A percentile compares a stretch with the other conserved stretches of the same genome.
Conservation (phyloP, 768 basidiomycete species). For the Bullera alba region DNA sequence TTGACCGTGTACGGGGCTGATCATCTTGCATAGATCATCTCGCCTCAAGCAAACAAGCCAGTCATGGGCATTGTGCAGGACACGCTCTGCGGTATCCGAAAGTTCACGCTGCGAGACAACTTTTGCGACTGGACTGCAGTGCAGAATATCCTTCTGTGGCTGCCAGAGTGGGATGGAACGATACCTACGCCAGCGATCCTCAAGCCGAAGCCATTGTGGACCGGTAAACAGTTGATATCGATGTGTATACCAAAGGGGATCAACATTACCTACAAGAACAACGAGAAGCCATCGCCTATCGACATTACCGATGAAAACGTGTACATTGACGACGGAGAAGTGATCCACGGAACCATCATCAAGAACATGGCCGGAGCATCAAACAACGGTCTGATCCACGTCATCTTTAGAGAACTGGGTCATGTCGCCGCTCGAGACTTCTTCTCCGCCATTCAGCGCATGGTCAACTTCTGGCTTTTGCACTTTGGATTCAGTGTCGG, state of each 20-base stretch:
- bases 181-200: slow-evolving; percentile 89
- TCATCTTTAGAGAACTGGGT: slow-evolving; percentile 96
- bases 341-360: slow-evolving; percentile 89
- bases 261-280: slow-evolving; percentile 54
- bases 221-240: slow-evolving; percentile 91
- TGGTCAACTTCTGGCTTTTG: slow-evolving; percentile 98
- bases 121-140: slow-evolving; percentile 94
- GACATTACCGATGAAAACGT: slow-evolving; percentile 90
- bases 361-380: slow-evolving; percentile 96
- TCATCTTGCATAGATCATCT: slow-evolving; percentile 67
- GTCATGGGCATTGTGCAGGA: slow-evolving; percentile 99
- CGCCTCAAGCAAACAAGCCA: slow-evolving; percentile 98
- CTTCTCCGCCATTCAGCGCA: slow-evolving; percentile 87
- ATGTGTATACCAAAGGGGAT: slow-evolving; percentile 90
- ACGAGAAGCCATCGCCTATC: slow-evolving; percentile 70
- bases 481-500: slow-evolving; percentile 99
- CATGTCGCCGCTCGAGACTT: slow-evolving; percentile 81
- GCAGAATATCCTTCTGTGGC: slow-evolving; percentile 96
- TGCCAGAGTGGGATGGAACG: slow-evolving; percentile 92
- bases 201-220: slow-evolving; percentile 96
- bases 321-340: slow-evolving; percentile 91
- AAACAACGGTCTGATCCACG: slow-evolving; percentile 87
- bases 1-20: slow-evolving; percentile 1
- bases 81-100: slow-evolving; percentile 92
- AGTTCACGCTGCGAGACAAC: slow-evolving; percentile 89